Percentiles rank a stretch among this genome's conserved stretches.
Conservation (phyloP, 106 monocot genomes). For the Amphibolis antarctica region DNA sequence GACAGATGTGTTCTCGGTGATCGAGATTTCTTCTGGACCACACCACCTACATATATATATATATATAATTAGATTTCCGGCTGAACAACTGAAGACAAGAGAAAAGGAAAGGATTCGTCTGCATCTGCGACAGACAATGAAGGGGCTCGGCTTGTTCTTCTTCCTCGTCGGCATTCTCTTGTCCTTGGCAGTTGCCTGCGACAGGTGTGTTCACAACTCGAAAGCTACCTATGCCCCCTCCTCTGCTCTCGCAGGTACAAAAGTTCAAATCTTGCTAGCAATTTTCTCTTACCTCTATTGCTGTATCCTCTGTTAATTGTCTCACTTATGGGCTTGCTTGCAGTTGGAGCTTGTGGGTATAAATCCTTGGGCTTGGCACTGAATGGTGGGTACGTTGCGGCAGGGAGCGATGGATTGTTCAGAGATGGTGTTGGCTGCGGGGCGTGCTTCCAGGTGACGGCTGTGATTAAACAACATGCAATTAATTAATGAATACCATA, state of each 20-base stretch:
- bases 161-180: conserved; percentile 14
- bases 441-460: conserved; percentile 52
- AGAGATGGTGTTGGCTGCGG: conserved; percentile 66
- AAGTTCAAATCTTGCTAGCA: not conserved
- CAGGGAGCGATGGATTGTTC: conserved; percentile 32
- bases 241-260: conserved; percentile 14
- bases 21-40: too few relatives aligned
- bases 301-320: not conserved
- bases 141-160: too few relatives aligned
- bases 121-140: too few relatives aligned
- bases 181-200: conserved; percentile 35
- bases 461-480: too few relatives aligned
- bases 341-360: conserved; percentile 83
- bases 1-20: too few relatives aligned
- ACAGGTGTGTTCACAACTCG: conserved; percentile 60
- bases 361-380: conserved; percentile 32
- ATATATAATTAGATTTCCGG: too few relatives aligned
- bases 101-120: too few relatives aligned
- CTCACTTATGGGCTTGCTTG: too few relatives aligned
- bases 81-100: too few relatives aligned
- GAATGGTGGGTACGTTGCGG: conserved; percentile 38
- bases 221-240: conserved; percentile 45
- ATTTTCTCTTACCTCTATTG: not conserved
- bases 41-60: too few relatives aligned
- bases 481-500: too few relatives aligned